Evolutionary conservation across 202 grass and related monocot species (phyloP).

Genomic region (Zoysia matrella): DNA sequence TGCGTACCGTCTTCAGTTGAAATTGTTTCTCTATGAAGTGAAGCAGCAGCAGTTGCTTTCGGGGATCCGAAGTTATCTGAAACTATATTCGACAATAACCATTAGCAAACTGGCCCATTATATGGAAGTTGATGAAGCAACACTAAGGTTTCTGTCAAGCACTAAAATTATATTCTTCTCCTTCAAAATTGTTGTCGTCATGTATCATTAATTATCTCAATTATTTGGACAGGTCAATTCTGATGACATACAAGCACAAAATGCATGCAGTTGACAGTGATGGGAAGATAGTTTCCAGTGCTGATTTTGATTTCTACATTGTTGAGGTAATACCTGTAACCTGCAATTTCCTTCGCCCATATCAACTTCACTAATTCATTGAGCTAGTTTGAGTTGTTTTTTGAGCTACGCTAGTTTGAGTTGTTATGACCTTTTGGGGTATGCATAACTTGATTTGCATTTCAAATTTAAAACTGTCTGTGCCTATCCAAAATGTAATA

Average conservation of each 20-base stretch:
- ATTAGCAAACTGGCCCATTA: slow-evolving; percentile 90
- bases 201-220: slow-evolving; percentile 6
- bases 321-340: slow-evolving; percentile 64
- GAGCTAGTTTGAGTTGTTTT: background rate
- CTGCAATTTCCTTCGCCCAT: background rate
- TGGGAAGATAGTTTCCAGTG: slow-evolving; percentile 86
- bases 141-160: slow-evolving; percentile 69
- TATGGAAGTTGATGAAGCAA: slow-evolving; percentile 93
- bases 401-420: no score
- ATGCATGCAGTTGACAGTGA: slow-evolving; percentile 92
- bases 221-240: slow-evolving; percentile 70
- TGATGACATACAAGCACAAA: slow-evolving; percentile 98
- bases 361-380: slow-evolving; percentile 3
- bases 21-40: slow-evolving; percentile 98
- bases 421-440: background rate
- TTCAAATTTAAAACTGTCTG: background rate
- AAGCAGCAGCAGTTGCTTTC: slow-evolving; percentile 94
- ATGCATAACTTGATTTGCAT: background rate
- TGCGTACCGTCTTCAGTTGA: slow-evolving; percentile 95
- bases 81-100: slow-evolving; percentile 91
- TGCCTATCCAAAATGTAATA: background rate
- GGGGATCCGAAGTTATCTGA: slow-evolving; percentile 82
- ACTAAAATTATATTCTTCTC: slow-evolving; percentile 22
- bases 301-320: slow-evolving; percentile 94
- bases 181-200: slow-evolving; percentile 5